These are phyloP conservation scores for Aspergillus flavus DNA, from an alignment of 2,329 filamentous ascomycete genomes.

Conservation along the genomic window DNA sequence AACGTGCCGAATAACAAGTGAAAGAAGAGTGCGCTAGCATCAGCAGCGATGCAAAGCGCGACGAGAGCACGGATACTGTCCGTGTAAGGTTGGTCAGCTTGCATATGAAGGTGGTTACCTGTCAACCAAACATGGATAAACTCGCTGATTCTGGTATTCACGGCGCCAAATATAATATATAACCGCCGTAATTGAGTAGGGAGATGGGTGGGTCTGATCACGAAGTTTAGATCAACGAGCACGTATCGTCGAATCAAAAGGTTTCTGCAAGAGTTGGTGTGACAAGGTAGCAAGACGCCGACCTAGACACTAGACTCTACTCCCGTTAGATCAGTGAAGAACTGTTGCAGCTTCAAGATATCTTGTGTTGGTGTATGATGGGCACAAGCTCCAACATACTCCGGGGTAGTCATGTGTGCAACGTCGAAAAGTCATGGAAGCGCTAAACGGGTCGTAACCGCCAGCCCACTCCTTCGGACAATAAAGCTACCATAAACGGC, in stretches of 20 bases:
- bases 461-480: not conserved
- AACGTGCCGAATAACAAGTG: not conserved
- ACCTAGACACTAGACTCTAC: not conserved
- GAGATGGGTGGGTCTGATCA: not conserved
- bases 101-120: not conserved
- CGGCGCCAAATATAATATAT: not conserved
- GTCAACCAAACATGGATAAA: not conserved
- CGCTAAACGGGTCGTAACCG: conserved; percentile 6
- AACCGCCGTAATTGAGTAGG: no score
- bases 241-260: not conserved
- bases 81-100: not conserved
- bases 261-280: conserved; percentile 7
- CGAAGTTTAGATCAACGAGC: not conserved
- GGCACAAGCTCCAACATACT: conserved; percentile 1
- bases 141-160: not conserved
- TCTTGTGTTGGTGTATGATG: not conserved
- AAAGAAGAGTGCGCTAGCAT: not conserved
- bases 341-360: not conserved
- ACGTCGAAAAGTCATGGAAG: not conserved
- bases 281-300: conserved; percentile 4
- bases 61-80: not conserved
- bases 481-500: not conserved
- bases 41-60: not conserved
- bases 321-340: not conserved
- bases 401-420: not conserved